phyloP scores from a whole-genome alignment of 768 basidiomycete genomes.

The Leccinellum albellum region DNA sequence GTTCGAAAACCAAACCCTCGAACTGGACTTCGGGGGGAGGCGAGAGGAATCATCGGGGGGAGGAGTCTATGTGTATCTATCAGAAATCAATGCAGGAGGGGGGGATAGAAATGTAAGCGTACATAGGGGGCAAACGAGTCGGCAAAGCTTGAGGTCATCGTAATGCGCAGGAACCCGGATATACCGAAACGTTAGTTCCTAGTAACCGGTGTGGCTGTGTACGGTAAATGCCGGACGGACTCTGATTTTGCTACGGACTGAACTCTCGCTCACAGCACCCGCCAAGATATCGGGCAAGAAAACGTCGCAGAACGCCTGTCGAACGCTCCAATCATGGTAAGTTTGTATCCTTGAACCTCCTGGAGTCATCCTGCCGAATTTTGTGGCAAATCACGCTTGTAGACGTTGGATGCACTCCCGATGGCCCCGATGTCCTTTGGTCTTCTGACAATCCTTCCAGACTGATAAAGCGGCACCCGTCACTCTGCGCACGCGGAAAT shows the following conservation, averaged over 20 bases:
- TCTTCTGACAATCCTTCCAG: conserved; percentile 36
- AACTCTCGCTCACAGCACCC: conserved; percentile 13
- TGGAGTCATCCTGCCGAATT: neutral
- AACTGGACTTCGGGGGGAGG: conserved; percentile 20
- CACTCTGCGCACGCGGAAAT: conserved; percentile 97
- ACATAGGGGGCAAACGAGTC: conserved; percentile 65
- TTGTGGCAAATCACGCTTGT: conserved; percentile 6
- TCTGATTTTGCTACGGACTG: conserved; percentile 16
- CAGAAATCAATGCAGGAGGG: neutral
- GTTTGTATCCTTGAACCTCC: conserved; percentile 16
- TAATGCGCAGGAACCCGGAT: neutral
- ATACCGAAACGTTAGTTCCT: neutral
- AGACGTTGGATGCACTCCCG: conserved; percentile 26
- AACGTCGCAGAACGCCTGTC: conserved; percentile 16
- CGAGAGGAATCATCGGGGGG: conserved; percentile 53
- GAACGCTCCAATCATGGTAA: conserved; percentile 35
- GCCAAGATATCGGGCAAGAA: conserved; percentile 30
- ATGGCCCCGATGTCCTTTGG: conserved; percentile 19
- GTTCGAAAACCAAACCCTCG: conserved; percentile 52
- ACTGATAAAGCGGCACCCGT: conserved; percentile 80
- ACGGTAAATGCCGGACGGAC: conserved; percentile 46
- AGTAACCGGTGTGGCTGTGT: conserved; percentile 27
- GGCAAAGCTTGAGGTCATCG: conserved; percentile 8
- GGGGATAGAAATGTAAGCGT: conserved; percentile 14
- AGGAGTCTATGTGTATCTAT: conserved; percentile 39